Percentiles rank a stretch among this genome's conserved stretches.
Conservation (phyloP, 2,329 filamentous ascomycete genomes). For the Microdochium nivale region DNA sequence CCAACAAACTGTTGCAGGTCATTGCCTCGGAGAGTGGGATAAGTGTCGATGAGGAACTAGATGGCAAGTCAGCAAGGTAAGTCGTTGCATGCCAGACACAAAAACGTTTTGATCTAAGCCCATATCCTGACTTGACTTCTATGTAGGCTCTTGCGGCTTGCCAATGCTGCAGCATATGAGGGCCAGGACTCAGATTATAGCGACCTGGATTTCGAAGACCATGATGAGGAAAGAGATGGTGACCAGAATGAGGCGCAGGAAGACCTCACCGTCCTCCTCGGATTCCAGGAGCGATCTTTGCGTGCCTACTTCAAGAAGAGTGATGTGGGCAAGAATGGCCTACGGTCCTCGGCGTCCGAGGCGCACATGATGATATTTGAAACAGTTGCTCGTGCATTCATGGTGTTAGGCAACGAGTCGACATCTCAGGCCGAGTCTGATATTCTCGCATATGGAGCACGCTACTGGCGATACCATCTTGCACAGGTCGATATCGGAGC, state of each 20-base stretch:
- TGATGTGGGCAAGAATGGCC: not conserved
- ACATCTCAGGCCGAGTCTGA: not conserved
- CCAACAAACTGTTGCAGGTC: not conserved
- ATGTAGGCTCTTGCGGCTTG: not conserved
- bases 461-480: not conserved
- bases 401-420: not conserved
- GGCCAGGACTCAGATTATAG: not conserved
- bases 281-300: slow-evolving; percentile 7
- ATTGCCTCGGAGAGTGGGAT: not conserved
- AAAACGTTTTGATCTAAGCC: too few species aligned
- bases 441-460: not conserved
- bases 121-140: not conserved
- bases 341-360: not conserved
- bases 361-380: not conserved
- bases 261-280: slow-evolving; percentile 2
- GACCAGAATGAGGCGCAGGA: not conserved
- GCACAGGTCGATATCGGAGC: not conserved
- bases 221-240: not conserved
- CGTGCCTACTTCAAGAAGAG: slow-evolving; percentile 3
- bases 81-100: too few species aligned
- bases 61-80: slow-evolving; percentile 1
- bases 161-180: not conserved
- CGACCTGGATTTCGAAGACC: slow-evolving; percentile 1
- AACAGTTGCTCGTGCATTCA: not conserved
- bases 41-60: slow-evolving; percentile 1